A percentile compares a stretch with the other conserved stretches of the same genome.
Conservation (phyloP, 169 alveolate species). For the Cryptosporidium felis region DNA sequence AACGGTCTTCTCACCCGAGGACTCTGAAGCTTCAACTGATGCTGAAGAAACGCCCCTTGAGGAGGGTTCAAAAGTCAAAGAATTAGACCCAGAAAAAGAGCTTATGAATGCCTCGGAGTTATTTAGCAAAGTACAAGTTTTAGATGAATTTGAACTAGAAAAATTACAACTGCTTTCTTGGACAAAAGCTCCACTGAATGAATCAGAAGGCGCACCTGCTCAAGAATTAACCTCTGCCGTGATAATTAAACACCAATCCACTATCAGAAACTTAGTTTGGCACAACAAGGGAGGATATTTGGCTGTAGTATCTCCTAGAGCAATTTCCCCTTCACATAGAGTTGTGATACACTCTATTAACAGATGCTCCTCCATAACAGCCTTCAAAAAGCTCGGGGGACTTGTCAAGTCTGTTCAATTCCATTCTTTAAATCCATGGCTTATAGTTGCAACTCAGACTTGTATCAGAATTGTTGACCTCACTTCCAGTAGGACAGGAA, state of each 20-base stretch:
- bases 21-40: conserved; percentile 27
- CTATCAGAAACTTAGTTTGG: conserved; percentile 79
- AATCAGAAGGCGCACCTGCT: neutral
- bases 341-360: conserved; percentile 85
- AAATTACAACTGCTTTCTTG: neutral
- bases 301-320: conserved; percentile 79
- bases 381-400: conserved; percentile 86
- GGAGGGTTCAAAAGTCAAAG: neutral
- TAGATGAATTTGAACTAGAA: neutral
- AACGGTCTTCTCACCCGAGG: neutral
- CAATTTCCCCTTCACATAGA: conserved; percentile 78
- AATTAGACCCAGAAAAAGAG: conserved; percentile 75
- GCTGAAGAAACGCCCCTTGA: neutral
- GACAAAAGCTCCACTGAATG: neutral
- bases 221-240: conserved; percentile 44
- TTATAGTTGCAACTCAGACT: conserved; percentile 85
- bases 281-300: conserved; percentile 88
- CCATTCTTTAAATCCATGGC: conserved; percentile 86
- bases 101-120: conserved; percentile 72
- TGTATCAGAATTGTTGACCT: conserved; percentile 83
- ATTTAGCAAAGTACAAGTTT: neutral
- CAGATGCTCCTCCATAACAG: conserved; percentile 82
- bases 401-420: conserved; percentile 82
- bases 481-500: conserved; percentile 77
- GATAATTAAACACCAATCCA: conserved; percentile 74